Conservation (phyloP, 352 stramenopile genomes). For the Globisporangium solare region DNA sequence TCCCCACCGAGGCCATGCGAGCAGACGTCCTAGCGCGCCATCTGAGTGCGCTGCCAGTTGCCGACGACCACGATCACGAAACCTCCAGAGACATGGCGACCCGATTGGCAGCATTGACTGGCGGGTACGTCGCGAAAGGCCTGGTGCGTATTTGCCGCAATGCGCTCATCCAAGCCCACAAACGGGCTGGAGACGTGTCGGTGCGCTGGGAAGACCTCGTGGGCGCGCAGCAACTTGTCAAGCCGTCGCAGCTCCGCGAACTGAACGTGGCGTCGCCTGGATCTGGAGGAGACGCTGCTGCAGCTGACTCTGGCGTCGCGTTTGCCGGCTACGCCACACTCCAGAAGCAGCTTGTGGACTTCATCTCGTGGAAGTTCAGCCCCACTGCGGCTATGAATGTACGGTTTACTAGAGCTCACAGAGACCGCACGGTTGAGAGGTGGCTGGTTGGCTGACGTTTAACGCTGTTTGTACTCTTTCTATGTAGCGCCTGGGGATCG, state of each 20-base stretch:
- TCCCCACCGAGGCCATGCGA: slow-evolving; percentile 57
- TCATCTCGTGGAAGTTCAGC: slow-evolving; percentile 63
- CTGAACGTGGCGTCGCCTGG: slow-evolving; percentile 70
- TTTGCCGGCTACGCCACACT: slow-evolving; percentile 69
- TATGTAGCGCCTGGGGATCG: slow-evolving; percentile 52
- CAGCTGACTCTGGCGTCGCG: slow-evolving; percentile 8
- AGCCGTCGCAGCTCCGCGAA: slow-evolving; percentile 67
- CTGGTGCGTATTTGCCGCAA: slow-evolving; percentile 67
- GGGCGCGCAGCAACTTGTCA: slow-evolving; percentile 46
- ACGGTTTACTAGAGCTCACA: slow-evolving; percentile 1
- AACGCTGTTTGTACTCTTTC: slow-evolving; percentile 7
- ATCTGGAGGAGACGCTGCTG: background rate
- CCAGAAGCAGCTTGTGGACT: slow-evolving; percentile 58
- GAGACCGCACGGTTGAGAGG: too few species aligned
- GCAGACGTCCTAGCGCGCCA: slow-evolving; percentile 41
- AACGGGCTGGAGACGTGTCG: background rate
- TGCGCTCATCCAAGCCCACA: slow-evolving; percentile 35
- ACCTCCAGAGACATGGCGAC: slow-evolving; percentile 16
- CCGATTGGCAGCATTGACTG: slow-evolving; percentile 52
- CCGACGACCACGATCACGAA: background rate
- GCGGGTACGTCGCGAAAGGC: slow-evolving; percentile 77
- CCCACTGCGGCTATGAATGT: slow-evolving; percentile 60
- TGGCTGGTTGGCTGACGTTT: too few species aligned
- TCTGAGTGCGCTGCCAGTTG: slow-evolving; percentile 22
- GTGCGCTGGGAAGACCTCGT: slow-evolving; percentile 45